Evolutionary conservation across 2,329 filamentous ascomycete genomes (phyloP).

Genomic region (Sarocladiaceae sp.): DNA sequence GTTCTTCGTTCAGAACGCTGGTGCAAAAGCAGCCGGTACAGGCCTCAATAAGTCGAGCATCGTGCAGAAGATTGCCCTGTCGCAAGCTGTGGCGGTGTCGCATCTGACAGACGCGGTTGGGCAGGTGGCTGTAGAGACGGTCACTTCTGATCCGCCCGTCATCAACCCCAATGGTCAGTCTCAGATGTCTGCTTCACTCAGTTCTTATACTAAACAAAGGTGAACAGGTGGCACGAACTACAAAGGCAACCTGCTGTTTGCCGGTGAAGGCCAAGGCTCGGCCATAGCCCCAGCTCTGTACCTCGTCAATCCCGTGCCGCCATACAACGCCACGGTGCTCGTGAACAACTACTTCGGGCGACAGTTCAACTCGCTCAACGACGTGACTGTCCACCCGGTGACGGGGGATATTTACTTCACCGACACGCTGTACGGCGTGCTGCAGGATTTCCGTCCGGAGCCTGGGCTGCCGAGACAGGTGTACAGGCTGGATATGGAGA

Average conservation of each 20-base stretch:
- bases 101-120: constrained; percentile 29
- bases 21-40: constrained; percentile 38
- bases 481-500: constrained; percentile 47
- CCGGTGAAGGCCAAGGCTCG: constrained; percentile 39
- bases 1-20: constrained; percentile 49
- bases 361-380: constrained; percentile 55
- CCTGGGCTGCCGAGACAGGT: constrained; percentile 52
- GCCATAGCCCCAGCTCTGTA: constrained; percentile 20
- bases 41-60: constrained; percentile 44
- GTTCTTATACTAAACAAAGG: neutral
- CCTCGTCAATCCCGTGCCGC: constrained; percentile 22
- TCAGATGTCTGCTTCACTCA: constrained; percentile 7
- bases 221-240: constrained; percentile 37
- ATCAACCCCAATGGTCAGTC: constrained; percentile 39
- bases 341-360: constrained; percentile 55
- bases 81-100: constrained; percentile 30
- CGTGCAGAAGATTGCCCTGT: constrained; percentile 43
- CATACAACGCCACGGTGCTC: constrained; percentile 47
- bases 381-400: constrained; percentile 44
- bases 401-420: constrained; percentile 60
- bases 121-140: constrained; percentile 32
- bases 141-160: constrained; percentile 34
- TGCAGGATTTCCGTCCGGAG: constrained; percentile 49
- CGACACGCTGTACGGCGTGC: constrained; percentile 52
- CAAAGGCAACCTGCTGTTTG: constrained; percentile 37